A percentile compares a stretch with the other conserved stretches of the same genome.
phyloP scores from a whole-genome alignment of 2,329 filamentous ascomycete genomes.

The Harringtonia aguacate region DNA sequence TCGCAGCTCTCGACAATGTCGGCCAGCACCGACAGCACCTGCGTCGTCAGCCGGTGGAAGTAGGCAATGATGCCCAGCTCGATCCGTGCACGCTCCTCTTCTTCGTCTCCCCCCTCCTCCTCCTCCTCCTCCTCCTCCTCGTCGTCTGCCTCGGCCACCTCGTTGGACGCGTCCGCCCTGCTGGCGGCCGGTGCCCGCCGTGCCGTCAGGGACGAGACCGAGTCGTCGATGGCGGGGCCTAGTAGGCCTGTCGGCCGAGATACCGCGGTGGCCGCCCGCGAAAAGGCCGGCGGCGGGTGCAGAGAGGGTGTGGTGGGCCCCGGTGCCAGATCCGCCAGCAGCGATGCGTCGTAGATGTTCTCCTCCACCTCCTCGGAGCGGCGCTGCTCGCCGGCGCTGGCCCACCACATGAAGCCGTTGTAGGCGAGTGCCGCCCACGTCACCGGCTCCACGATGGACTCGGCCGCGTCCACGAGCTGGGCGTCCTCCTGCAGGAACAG shows the following conservation, averaged over 20 bases:
- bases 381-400: constrained; percentile 65
- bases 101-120: constrained; percentile 25
- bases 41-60: constrained; percentile 65
- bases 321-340: constrained; percentile 41
- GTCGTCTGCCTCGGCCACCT: background rate
- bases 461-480: constrained; percentile 34
- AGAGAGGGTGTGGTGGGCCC: constrained; percentile 14
- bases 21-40: constrained; percentile 50
- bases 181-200: constrained; percentile 18
- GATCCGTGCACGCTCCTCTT: constrained; percentile 37
- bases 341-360: constrained; percentile 38
- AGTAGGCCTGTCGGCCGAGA: background rate
- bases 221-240: constrained; percentile 20
- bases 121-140: constrained; percentile 7
- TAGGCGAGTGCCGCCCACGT: constrained; percentile 70
- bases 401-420: constrained; percentile 83
- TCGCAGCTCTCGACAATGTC: constrained; percentile 45
- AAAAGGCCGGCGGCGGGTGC: too few species aligned
- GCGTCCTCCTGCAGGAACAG: constrained; percentile 20
- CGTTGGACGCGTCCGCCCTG: constrained; percentile 2
- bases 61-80: constrained; percentile 70
- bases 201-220: constrained; percentile 31
- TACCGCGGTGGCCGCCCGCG: background rate
- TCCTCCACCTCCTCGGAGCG: constrained; percentile 51
- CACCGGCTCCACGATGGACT: constrained; percentile 49